phyloP scores from a whole-genome alignment of 164 flowering plant genomes.

The Annona squamosa region DNA sequence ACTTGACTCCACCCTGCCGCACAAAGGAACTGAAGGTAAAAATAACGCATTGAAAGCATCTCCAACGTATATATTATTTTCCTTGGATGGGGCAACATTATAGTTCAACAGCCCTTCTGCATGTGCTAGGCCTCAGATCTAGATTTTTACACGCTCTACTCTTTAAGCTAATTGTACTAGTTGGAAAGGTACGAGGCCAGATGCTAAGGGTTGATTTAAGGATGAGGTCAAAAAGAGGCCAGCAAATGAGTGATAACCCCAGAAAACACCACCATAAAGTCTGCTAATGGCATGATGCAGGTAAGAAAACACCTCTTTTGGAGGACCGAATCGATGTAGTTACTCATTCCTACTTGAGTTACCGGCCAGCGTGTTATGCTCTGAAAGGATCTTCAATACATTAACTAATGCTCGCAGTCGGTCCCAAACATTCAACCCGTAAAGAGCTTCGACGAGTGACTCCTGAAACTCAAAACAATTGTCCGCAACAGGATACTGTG shows the following conservation, averaged over 20 bases:
- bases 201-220: background rate
- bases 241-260: background rate
- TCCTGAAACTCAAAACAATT: conserved; percentile 84
- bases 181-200: background rate
- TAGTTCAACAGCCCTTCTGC: background rate
- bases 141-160: background rate
- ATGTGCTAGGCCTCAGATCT: background rate
- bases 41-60: background rate
- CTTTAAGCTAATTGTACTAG: background rate
- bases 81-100: background rate
- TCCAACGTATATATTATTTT: background rate
- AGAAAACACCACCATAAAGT: background rate
- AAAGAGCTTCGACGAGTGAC: conserved; percentile 78
- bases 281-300: background rate
- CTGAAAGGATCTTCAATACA: conserved; percentile 59
- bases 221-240: background rate
- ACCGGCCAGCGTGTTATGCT: conserved; percentile 34
- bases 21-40: background rate
- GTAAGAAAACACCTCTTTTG: background rate
- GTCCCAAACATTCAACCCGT: conserved; percentile 80
- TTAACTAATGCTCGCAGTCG: conserved; percentile 64
- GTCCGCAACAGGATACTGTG: conserved; percentile 81
- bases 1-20: background rate
- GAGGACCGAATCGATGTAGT: background rate
- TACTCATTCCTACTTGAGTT: conserved; percentile 34